Base-by-base conservation (phyloP, 2,329 filamentous ascomycete species). In the Curvularia hawaiiensis region DNA sequence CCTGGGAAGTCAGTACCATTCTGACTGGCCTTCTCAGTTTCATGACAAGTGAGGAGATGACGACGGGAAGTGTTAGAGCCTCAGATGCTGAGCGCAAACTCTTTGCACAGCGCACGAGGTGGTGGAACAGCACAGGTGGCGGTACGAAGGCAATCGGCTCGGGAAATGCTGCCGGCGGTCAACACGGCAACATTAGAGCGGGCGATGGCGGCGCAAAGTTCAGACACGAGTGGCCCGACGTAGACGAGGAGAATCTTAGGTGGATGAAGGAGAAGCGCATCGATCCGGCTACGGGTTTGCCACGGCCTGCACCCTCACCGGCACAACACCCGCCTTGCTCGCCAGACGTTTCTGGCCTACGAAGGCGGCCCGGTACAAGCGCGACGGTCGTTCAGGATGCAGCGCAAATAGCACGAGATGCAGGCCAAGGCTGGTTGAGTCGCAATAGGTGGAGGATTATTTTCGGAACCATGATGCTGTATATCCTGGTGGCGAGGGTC, bases 11-110 rank as follows among this genome's bases (percentile, higher is more conserved):
- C 8, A 94, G 90, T 53, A 99, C 95, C 0, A 99, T 99, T 63
- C 82, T 99, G 16, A 96, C 96, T 54, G 95, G 95, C 10, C 85
- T 99, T 28, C 82, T 98, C 61, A 96, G 90, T 39, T 99, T 99
- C 79, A 99, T 99, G 95, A 98, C 94, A 2, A 92, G 91, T 64
- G 94, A 99, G 73, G 95, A 99, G 80, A 97, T 98, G 90, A 99
- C 95, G 0, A 98, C 95, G 0, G 95, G 95, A 2, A 93, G 89
- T 30, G 86, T 99, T 30, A 88, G 89, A 6, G 91, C 88, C 18
- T 89, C 86, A 0, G 85, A 91, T 49, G 81, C 85, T 3, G 93
- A 98, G 80, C 86, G 94, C 60, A 89, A 87, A 75, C 85, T 89
- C 68, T 86, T 92, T 49, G 92, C 95, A 0, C 83, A 84, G 24